Evolutionary conservation across 352 stramenopile species (phyloP), one percentile per base, ranked within the genome.

Genomic region (Pythium sp.): DNA sequence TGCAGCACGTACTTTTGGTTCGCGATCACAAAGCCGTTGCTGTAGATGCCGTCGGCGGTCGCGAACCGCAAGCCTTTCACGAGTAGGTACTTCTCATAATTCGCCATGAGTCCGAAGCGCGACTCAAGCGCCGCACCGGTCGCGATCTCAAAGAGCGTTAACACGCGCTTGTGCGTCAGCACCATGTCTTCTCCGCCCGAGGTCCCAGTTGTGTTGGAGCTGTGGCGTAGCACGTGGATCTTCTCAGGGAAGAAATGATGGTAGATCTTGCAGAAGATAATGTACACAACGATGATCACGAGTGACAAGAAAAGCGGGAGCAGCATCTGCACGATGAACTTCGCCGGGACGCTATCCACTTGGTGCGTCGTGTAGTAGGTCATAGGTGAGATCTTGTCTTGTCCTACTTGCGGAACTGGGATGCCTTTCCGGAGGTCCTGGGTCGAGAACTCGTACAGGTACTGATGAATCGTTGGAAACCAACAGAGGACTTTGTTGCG

Each of bases 21-120:
- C 24, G 69, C 73, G 32, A 81, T 75, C 20, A 83, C 68, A 62
- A 80, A 85, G 20, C 76, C 73, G 38, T 62, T 73, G 58, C 63
- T 74, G 72, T 75, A 78, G 62, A 75, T 73, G 54, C 72, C 64
- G 38, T 75, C 74, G 12, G 75, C 72, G 3, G 75, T 76, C 9
- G 75, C 75, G 58, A 76, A 82, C 64, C 67, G 69, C 28, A 82
- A 54, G 28, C 75, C 72, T 49, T 76, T 74, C 60, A 79, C 67
- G 70, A 73, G 53, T 3, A 68, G 43, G 56, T 69, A 68, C n/a
- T 60, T 69, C 3, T 66, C 57, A 47, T 59, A 73, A 18, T 57
- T 28, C 24, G 34, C n/a, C 22, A 70, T 28, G 49, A 73, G 11
- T 1, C 63, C 63, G 24, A 64, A 67, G 14, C 53, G 32, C 12